A percentile compares a stretch with the other conserved stretches of the same genome.
Evolutionary conservation across 192 early-diverging fungal genomes (phyloP).

Genomic region (Obelidium mucronatum): DNA sequence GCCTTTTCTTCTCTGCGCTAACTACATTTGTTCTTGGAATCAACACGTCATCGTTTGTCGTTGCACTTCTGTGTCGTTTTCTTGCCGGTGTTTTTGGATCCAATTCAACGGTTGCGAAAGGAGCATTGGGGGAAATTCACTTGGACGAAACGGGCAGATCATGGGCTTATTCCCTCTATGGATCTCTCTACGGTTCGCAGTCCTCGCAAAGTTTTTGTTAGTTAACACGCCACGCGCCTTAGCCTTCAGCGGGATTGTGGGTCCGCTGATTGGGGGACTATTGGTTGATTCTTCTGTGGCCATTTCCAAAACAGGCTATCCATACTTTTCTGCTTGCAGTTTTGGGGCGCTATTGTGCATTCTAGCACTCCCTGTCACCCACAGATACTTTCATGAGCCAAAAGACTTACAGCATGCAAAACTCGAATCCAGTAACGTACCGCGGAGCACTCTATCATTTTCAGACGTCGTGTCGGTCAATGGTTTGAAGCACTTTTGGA

Average conservation of each 20-base stretch:
- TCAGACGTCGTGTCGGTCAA: background rate
- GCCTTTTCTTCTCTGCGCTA: slow-evolving; percentile 11
- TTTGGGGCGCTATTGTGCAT: slow-evolving; percentile 27
- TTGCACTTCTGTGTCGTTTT: slow-evolving; percentile 43
- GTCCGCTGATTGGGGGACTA: slow-evolving; percentile 35
- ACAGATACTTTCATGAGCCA: slow-evolving; percentile 20
- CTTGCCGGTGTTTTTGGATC: slow-evolving; percentile 56
- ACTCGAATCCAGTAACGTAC: background rate
- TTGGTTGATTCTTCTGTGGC: background rate
- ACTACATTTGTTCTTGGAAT: slow-evolving; percentile 32
- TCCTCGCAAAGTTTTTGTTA: background rate
- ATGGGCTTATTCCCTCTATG: slow-evolving; percentile 58
- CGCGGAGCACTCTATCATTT: background rate
- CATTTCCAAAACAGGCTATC: background rate
- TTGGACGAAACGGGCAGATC: slow-evolving; percentile 34
- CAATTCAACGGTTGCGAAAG: slow-evolving; percentile 59
- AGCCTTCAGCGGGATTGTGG: slow-evolving; percentile 25
- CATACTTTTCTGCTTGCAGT: slow-evolving; percentile 30
- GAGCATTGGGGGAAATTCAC: slow-evolving; percentile 52
- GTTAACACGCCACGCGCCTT: background rate
- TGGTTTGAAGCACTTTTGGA: background rate
- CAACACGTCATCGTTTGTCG: slow-evolving; percentile 29
- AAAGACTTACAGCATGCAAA: slow-evolving; percentile 8
- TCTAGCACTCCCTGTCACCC: background rate
- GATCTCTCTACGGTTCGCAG: slow-evolving; percentile 42